A percentile compares a stretch with the other conserved stretches of the same genome.
phyloP scores from a whole-genome alignment of 371 early-diverging fungal species.

The Mortierella sp. region DNA sequence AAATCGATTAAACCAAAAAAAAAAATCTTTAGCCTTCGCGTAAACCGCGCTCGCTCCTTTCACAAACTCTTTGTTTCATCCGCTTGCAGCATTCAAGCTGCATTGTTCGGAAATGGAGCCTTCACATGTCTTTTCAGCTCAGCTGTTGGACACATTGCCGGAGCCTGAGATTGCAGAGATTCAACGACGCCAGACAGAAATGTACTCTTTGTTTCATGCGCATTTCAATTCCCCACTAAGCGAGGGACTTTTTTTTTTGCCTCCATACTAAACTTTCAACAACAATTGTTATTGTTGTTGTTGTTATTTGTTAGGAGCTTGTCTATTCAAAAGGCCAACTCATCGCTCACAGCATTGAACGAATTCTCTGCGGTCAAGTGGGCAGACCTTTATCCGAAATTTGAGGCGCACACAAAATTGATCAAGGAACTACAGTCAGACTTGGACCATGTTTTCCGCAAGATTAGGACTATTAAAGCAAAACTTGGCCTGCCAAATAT shows the following conservation, averaged over 20 bases:
- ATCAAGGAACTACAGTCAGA: slow-evolving; percentile 45
- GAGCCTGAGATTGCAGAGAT: slow-evolving; percentile 49
- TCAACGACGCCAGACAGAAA: slow-evolving; percentile 40
- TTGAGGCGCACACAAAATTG: slow-evolving; percentile 47
- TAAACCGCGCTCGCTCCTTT: neutral
- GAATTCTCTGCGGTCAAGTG: slow-evolving; percentile 54
- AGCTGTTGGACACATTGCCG: slow-evolving; percentile 38
- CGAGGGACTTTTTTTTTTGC: neutral
- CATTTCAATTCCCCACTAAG: neutral
- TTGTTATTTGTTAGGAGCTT: slow-evolving; percentile 22
- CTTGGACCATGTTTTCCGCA: slow-evolving; percentile 51
- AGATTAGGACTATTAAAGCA: slow-evolving; percentile 41
- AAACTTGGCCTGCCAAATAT: slow-evolving; percentile 40
- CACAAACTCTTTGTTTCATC: neutral
- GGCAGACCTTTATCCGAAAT: slow-evolving; percentile 46
- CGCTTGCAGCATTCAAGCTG: neutral
- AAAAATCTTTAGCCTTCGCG: too few species aligned
- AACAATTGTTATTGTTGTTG: neutral
- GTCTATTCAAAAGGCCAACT: slow-evolving; percentile 38
- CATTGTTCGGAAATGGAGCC: slow-evolving; percentile 30
- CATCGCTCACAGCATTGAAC: slow-evolving; percentile 44
- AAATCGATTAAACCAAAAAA: neutral
- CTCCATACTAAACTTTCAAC: too few species aligned
- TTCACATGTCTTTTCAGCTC: slow-evolving; percentile 34
- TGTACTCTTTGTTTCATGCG: slow-evolving; percentile 16